A percentile compares a stretch with the other conserved stretches of the same genome.
These are phyloP conservation scores for Rubia peregrina DNA, from an alignment of 305 asterid genomes.

Conservation along the genomic window DNA sequence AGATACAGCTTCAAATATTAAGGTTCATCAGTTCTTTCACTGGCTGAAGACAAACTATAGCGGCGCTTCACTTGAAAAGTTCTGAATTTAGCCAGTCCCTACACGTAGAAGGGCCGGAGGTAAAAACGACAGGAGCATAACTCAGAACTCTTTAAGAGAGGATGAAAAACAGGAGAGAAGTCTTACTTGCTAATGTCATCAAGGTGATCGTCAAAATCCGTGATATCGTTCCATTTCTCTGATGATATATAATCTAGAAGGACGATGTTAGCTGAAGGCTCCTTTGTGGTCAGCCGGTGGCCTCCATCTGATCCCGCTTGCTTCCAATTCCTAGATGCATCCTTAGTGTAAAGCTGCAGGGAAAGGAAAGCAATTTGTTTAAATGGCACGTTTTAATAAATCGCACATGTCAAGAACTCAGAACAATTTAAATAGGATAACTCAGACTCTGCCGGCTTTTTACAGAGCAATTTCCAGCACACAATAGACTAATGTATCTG, in stretches of 20 bases:
- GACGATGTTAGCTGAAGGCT: slow-evolving; percentile 71
- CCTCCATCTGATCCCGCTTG: slow-evolving; percentile 55
- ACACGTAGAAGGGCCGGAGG: slow-evolving; percentile 10
- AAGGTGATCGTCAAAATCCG: slow-evolving; percentile 90
- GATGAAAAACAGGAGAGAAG: slow-evolving; percentile 3
- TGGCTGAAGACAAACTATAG: not conserved
- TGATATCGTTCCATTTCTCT: slow-evolving; percentile 63
- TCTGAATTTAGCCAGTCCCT: slow-evolving; percentile 65
- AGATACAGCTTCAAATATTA: not conserved
- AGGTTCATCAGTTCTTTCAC: not conserved
- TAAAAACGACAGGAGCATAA: not conserved
- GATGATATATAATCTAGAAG: slow-evolving; percentile 77
- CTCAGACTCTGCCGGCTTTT: not conserved
- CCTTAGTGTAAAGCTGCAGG: slow-evolving; percentile 66
- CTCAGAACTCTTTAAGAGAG: not conserved
- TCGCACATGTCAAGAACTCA: not conserved
- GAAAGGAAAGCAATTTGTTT: slow-evolving; percentile 11
- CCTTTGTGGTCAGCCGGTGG: slow-evolving; percentile 50
- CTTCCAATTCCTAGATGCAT: slow-evolving; percentile 82
- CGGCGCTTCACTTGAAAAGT: slow-evolving; percentile 38
- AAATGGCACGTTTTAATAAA: not conserved
- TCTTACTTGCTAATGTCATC: slow-evolving; percentile 88
- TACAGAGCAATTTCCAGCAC: not conserved
- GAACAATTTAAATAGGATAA: not conserved
- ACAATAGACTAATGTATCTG: not conserved